Conservation (phyloP, 192 early-diverging fungal species). For the Spizellomyces sp. region DNA sequence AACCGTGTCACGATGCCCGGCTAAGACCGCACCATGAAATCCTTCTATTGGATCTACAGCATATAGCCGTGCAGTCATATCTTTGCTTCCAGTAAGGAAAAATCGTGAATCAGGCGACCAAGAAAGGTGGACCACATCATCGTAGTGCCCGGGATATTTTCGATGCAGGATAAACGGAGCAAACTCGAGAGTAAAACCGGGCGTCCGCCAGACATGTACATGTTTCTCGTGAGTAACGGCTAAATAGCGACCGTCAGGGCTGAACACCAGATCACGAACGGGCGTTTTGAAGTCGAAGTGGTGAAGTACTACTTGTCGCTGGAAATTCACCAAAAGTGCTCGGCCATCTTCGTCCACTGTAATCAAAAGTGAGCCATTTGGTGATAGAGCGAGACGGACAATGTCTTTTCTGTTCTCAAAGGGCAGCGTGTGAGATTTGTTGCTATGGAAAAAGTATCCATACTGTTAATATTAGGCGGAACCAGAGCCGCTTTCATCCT, state of each 20-base stretch:
- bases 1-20: constrained; percentile 84
- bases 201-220: constrained; percentile 90
- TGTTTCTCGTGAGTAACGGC: constrained; percentile 84
- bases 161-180: constrained; percentile 86
- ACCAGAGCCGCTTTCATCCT: neutral
- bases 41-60: constrained; percentile 71
- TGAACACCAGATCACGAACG: constrained; percentile 86
- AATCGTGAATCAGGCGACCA: constrained; percentile 89
- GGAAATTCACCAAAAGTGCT: constrained; percentile 84
- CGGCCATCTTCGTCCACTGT: constrained; percentile 94
- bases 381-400: constrained; percentile 82
- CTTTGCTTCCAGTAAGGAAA: constrained; percentile 68
- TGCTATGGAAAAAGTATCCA: constrained; percentile 51
- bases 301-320: constrained; percentile 81
- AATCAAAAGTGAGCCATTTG: constrained; percentile 85
- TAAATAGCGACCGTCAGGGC: constrained; percentile 86
- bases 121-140: constrained; percentile 78
- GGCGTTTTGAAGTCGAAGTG: constrained; percentile 84
- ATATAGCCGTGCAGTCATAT: constrained; percentile 81
- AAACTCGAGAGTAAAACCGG: constrained; percentile 90
- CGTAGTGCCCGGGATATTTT: constrained; percentile 76
- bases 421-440: constrained; percentile 88
- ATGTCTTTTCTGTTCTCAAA: constrained; percentile 96
- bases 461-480: neutral
- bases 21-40: constrained; percentile 72